Base-by-base conservation (phyloP, 139 green algal genomes). In the Dunaliella primolecta region DNA sequence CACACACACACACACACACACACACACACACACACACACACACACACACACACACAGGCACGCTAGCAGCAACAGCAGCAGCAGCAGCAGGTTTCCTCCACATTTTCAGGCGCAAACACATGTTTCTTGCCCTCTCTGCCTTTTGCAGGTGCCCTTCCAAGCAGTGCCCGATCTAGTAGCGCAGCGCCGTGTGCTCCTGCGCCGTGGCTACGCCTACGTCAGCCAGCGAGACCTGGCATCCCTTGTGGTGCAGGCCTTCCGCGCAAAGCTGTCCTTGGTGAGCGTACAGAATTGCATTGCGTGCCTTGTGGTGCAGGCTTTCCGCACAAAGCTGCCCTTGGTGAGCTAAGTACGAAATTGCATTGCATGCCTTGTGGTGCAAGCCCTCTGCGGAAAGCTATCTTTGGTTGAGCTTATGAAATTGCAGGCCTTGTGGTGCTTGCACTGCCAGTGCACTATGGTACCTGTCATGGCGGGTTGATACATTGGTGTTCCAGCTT, bases 131-230 rank as follows among this genome's bases (percentile, higher is more conserved):
- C n/a, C n/a, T n/a, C n/a, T n/a, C n/a, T n/a, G n/a, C n/a, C n/a
- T 27, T 36, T 20, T 31, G 0, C 89, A 95, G 89, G 95, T 98
- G 72, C 92, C 92, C 27, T 98, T 88, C 57, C 83, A 81, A 77
- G 84, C 91, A 1, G 96, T 99, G 56, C 94, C 95, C 2, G 95
- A 98, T 80, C 89, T 99, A 55, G 95, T 99, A 75, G 88, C 85
- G 0, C n/a, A 37, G 30, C 90, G 96, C 3, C 82, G 75, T 30
- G 74, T 98, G 55, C 92, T 95, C 80, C 86, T 98, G 80, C 77
- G 84, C 0, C 77, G 76, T 0, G 96, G 96, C 20, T 90, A 81
- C 31, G 96, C 96, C 0, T 98, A 95, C 70, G 93, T 99, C 32
- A 89, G 88, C 11, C 80, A 87, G 15, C 90, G 96, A 34, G 92